Evolutionary conservation across 805 yeast species (phyloP).

Genomic region (Cyberlindnera mrakii): DNA sequence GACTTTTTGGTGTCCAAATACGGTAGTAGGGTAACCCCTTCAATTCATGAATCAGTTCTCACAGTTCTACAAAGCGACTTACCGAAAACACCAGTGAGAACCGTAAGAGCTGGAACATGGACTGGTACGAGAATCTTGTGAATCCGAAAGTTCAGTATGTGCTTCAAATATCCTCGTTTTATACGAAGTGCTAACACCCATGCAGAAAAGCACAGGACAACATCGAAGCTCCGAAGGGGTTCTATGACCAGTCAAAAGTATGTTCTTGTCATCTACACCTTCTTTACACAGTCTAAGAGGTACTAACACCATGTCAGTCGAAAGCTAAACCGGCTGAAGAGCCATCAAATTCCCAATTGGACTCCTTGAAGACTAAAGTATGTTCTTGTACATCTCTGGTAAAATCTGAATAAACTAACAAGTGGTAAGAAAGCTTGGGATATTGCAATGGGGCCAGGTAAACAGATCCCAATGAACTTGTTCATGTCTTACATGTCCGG

Average conservation of each 20-base stretch:
- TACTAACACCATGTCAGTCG: not conserved
- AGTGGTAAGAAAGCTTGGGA: constrained; percentile 69
- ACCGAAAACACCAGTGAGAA: not conserved
- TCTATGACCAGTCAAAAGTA: constrained; percentile 1
- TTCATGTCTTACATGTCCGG: constrained; percentile 94
- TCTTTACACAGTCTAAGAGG: not conserved
- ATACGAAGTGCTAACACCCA: not conserved
- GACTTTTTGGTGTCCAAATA: no score
- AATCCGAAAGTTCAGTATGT: not conserved
- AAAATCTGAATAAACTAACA: constrained; percentile 17
- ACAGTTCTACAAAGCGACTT: not conserved
- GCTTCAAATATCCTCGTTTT: not conserved
- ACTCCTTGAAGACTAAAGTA: constrained; percentile 7
- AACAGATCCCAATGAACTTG: constrained; percentile 82
- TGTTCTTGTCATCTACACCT: no score
- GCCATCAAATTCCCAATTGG: constrained; percentile 7
- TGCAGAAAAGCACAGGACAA: not conserved
- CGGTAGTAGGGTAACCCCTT: no score
- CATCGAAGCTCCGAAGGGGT: constrained; percentile 10
- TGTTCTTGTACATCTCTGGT: not conserved
- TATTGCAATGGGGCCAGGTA: constrained; percentile 74
- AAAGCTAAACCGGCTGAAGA: not conserved
- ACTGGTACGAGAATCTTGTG: not conserved
- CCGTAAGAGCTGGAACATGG: not conserved
- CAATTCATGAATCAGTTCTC: not conserved